These are phyloP conservation scores for Candida quercuum DNA, from an alignment of 805 yeast species.

Conservation along the genomic window DNA sequence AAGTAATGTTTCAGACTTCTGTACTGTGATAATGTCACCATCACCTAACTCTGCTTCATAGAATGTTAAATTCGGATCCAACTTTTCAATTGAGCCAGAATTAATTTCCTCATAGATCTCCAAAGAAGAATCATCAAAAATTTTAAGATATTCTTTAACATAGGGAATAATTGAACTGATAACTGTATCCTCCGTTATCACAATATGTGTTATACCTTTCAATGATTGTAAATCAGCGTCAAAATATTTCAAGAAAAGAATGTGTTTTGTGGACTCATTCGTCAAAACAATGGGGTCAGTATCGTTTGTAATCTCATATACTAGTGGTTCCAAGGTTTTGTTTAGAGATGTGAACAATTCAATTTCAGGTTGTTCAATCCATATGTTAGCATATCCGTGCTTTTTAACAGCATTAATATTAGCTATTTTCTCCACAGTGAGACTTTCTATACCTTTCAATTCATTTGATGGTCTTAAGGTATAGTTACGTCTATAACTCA, in stretches of 20 bases:
- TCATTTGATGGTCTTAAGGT: constrained; percentile 59
- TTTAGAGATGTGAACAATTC: constrained; percentile 20
- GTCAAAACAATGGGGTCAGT: constrained; percentile 17
- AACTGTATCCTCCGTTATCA: constrained; percentile 43
- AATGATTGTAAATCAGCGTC: constrained; percentile 49
- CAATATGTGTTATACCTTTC: constrained; percentile 60
- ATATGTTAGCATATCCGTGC: constrained; percentile 49
- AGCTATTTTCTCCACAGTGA: constrained; percentile 48
- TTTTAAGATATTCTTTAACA: constrained; percentile 37
- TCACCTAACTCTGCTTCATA: constrained; percentile 53
- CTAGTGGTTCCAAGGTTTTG: neutral
- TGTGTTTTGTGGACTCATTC: constrained; percentile 22
- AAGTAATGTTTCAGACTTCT: constrained; percentile 9
- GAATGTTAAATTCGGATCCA: constrained; percentile 34
- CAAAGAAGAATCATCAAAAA: constrained; percentile 28
- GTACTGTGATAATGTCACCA: constrained; percentile 59
- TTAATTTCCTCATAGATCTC: constrained; percentile 57
- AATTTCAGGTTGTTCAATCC: constrained; percentile 53
- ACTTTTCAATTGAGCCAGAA: constrained; percentile 41
- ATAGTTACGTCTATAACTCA: constrained; percentile 63
- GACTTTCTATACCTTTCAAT: constrained; percentile 26
- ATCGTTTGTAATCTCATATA: too few species aligned
- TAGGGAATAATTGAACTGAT: constrained; percentile 36
- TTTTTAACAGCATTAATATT: constrained; percentile 40
- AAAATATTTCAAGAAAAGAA: constrained; percentile 59